Evolutionary conservation across 495 filamentous ascomycete species (phyloP), one percentile per base, ranked within the genome.

Genomic region (Daldinia vernicosa): DNA sequence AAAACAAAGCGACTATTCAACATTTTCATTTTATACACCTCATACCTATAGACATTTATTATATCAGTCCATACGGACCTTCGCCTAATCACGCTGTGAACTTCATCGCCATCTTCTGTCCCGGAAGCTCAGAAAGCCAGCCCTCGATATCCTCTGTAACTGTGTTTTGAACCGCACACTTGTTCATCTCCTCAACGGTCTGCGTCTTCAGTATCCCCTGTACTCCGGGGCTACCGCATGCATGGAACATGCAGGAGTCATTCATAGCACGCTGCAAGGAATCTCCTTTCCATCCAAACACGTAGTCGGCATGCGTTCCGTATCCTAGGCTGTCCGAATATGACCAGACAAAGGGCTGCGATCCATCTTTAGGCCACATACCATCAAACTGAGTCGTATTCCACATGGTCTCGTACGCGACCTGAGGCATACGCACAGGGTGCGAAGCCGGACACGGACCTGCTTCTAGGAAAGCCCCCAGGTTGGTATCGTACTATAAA

Each of bases 321-420:
- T 80, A 84, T 22, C 83, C 83, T 26, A 72, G 76, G 30, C 70
- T 70, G 30, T 84, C 83, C 8, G 74, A 76, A 66, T 81, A 80
- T 17, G 69, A 75, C 78, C 79, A 82, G 17, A 85, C 82, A 59
- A 85, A 84, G 4, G 83, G 83, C 26, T 84, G 76, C 15, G 75
- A 73, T 15, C 79, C 80, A 55, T 80, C 81, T 14, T 66, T 65
- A 19, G 83, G 82, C 81, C 83, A 85, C 75, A 82, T 76, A 69
- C 55, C 68, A 59, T 75, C 64, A 77, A 84, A 85, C 22, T 65
- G 61, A 14, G 79, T 78, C 15, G 83, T 83, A 63, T 84, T 77
- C 82, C 83, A 85, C 69, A 85, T 80, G 1, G 83, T 83, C 72
- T 85, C 84, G 77, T 83, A 85, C 19, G 81, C 80, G 4, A 85